A percentile compares a stretch with the other conserved stretches of the same genome.
Conservation (phyloP, 768 basidiomycete genomes). For the Lactarius akahatsu region DNA sequence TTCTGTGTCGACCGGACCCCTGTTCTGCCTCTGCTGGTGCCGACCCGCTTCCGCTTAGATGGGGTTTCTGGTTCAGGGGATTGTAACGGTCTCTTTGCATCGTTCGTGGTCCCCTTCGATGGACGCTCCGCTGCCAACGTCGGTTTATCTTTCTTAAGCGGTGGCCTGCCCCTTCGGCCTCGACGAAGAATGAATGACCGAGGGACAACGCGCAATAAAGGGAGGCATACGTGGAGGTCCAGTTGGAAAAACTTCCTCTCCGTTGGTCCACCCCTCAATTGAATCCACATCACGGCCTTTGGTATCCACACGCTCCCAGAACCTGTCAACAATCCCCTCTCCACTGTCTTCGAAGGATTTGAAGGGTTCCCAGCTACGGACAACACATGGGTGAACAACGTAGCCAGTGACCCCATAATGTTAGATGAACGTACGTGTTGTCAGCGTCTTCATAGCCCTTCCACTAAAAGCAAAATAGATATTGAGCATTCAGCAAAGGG, state of each 20-base stretch:
- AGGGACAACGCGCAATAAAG: not conserved
- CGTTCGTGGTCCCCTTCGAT: conserved; percentile 1
- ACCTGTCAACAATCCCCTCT: conserved; percentile 18
- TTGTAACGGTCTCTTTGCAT: conserved; percentile 15
- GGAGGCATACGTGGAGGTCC: conserved; percentile 23
- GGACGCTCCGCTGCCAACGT: not conserved
- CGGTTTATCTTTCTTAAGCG: conserved; percentile 4
- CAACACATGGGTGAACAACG: conserved; percentile 14
- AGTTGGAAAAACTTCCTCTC: conserved; percentile 26
- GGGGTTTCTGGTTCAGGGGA: not conserved
- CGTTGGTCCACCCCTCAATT: conserved; percentile 23
- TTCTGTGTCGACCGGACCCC: conserved; percentile 3
- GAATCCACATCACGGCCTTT: conserved; percentile 22
- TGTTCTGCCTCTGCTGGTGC: conserved; percentile 6
- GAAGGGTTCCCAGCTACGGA: conserved; percentile 27
- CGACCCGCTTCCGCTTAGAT: conserved; percentile 20
- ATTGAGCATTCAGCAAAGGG: not conserved
- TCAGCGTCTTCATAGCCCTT: conserved; percentile 26
- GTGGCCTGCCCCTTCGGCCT: conserved; percentile 15
- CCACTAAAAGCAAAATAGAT: conserved; percentile 20
- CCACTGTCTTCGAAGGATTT: conserved; percentile 25
- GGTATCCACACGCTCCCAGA: conserved; percentile 28
- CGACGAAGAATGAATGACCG: not conserved
- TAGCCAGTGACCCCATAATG: not conserved
- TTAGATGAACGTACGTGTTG: conserved; percentile 25